A percentile compares a stretch with the other conserved stretches of the same genome.
phyloP scores from a whole-genome alignment of 1,139 yeast genomes.

The Pneumocystis oryctolagi region DNA sequence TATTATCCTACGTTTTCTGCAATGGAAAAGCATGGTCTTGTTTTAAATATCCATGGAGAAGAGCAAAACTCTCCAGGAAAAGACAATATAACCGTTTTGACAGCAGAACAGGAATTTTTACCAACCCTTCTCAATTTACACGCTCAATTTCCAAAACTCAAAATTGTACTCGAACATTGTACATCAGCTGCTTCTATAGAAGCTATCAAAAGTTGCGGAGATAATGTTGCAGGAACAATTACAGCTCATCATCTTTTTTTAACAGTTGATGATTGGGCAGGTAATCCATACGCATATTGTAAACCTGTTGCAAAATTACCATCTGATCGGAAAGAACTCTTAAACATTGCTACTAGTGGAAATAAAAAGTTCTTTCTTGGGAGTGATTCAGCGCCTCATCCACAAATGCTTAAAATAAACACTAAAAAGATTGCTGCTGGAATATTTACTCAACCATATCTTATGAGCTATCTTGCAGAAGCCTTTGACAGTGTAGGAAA shows the following conservation, averaged over 20 bases:
- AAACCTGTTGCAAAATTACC: conserved; percentile 96
- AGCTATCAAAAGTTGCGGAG: conserved; percentile 55
- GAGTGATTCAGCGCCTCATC: conserved; percentile 96
- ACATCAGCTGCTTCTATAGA: conserved; percentile 81
- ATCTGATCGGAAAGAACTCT: conserved; percentile 59
- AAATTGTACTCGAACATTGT: conserved; percentile 87
- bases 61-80: conserved; percentile 48
- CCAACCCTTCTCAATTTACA: conserved; percentile 82
- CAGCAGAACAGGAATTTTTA: conserved; percentile 82
- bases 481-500: conserved; percentile 56
- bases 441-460: conserved; percentile 79
- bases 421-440: conserved; percentile 74
- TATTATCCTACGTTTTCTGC: conserved; percentile 83
- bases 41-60: conserved; percentile 88
- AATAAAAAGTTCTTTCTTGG: conserved; percentile 91
- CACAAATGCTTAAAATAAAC: conserved; percentile 50
- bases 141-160: conserved; percentile 66
- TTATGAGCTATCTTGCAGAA: conserved; percentile 71
- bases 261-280: conserved; percentile 93
- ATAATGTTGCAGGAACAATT: conserved; percentile 73
- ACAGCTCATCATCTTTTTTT: conserved; percentile 88
- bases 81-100: conserved; percentile 62
- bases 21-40: conserved; percentile 61
- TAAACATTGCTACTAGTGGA: conserved; percentile 83
- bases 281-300: conserved; percentile 85